Evolutionary conservation across 371 early-diverging fungal genomes (phyloP).

Genomic region (Mortierella sp.): DNA sequence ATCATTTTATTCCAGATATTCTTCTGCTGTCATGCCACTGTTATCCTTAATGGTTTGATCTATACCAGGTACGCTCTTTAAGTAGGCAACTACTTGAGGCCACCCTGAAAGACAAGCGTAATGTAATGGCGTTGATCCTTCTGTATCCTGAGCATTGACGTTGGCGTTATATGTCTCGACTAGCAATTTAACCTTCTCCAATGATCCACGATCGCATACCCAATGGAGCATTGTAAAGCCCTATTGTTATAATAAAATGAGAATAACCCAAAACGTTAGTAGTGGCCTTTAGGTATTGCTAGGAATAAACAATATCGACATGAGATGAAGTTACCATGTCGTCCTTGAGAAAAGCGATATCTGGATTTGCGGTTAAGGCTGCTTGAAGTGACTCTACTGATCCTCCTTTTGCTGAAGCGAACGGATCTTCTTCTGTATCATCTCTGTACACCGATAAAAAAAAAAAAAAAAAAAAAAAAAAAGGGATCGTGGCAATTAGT

Average conservation of each 20-base stretch:
- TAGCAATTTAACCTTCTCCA: slow-evolving; percentile 43
- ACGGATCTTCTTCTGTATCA: slow-evolving; percentile 24
- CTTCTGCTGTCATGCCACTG: slow-evolving; percentile 46
- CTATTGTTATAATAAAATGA: slow-evolving; percentile 12
- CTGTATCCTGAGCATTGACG: slow-evolving; percentile 68
- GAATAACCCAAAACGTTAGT: background rate
- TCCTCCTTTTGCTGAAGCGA: slow-evolving; percentile 34
- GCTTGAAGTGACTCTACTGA: slow-evolving; percentile 19
- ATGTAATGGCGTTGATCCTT: slow-evolving; percentile 83
- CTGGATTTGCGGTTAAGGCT: slow-evolving; percentile 23
- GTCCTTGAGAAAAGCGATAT: slow-evolving; percentile 25
- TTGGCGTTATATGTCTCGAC: slow-evolving; percentile 34
- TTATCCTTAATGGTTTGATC: slow-evolving; percentile 34
- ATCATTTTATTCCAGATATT: slow-evolving; percentile 26
- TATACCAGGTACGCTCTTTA: slow-evolving; percentile 28
- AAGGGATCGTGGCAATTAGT: background rate
- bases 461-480: background rate
- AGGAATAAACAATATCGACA: background rate
- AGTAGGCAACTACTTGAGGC: slow-evolving; percentile 23
- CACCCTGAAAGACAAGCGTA: slow-evolving; percentile 57
- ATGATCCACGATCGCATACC: slow-evolving; percentile 49
- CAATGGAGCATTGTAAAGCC: slow-evolving; percentile 53
- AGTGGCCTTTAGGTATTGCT: background rate
- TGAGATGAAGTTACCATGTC: slow-evolving; percentile 23
- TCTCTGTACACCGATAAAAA: background rate